Percentiles rank a stretch among this genome's conserved stretches.
Conservation (phyloP, 306 rosid species). For the Vigna hirtella region DNA sequence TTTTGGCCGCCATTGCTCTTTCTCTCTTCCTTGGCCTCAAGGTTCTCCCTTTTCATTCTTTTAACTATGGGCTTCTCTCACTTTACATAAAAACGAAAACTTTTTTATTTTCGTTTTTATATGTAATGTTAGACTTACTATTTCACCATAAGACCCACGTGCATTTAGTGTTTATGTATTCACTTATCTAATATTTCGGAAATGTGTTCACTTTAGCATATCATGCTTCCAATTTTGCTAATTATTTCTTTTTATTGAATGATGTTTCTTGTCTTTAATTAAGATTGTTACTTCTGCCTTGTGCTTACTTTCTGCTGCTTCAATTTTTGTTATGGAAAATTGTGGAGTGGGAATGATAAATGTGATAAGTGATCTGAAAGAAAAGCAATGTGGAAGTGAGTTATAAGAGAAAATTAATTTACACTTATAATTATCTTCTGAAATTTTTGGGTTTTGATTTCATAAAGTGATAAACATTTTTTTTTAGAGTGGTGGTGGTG, state of each 20-base stretch:
- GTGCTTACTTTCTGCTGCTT: not conserved
- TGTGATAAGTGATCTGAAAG: not conserved
- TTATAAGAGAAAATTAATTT: not conserved
- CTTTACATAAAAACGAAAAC: not conserved
- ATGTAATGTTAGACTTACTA: not conserved
- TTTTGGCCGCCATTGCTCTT: slow-evolving; percentile 85
- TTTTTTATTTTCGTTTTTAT: not conserved
- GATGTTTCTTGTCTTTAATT: slow-evolving; percentile 58
- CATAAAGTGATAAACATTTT: not conserved
- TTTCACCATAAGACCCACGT: not conserved
- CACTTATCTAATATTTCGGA: not conserved
- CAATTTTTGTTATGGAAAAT: slow-evolving; percentile 24
- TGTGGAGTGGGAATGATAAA: not conserved
- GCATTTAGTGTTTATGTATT: not conserved
- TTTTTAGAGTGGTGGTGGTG: not conserved
- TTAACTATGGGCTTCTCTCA: slow-evolving; percentile 20
- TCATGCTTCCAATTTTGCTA: not conserved
- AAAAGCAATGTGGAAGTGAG: not conserved
- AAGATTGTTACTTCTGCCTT: slow-evolving; percentile 46
- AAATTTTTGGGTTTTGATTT: not conserved
- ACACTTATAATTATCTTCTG: not conserved
- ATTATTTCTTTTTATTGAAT: not conserved
- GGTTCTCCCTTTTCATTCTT: slow-evolving; percentile 51
- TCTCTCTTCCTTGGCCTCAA: slow-evolving; percentile 91
- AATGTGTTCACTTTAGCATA: not conserved